A percentile compares a stretch with the other conserved stretches of the same genome.
Conservation (phyloP, 495 filamentous ascomycete species). For the Astrothelium subdiscretum region DNA sequence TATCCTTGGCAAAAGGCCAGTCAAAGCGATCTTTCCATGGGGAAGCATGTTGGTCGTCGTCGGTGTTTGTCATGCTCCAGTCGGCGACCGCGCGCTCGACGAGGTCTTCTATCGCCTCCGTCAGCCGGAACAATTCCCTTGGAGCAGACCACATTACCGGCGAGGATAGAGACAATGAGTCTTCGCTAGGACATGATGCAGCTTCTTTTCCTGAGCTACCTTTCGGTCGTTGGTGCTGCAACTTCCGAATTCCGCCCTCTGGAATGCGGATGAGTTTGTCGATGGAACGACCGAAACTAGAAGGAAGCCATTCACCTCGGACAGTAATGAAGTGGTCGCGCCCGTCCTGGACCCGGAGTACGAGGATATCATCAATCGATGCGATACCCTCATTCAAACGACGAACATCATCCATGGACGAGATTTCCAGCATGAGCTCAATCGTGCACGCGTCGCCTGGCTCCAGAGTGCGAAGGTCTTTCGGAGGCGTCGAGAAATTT, state of each 20-base stretch:
- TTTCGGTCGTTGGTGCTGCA: slow-evolving; percentile 37
- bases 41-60: slow-evolving; percentile 26
- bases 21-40: slow-evolving; percentile 50
- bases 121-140: slow-evolving; percentile 76
- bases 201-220: slow-evolving; percentile 29
- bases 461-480: slow-evolving; percentile 47
- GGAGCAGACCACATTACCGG: slow-evolving; percentile 57
- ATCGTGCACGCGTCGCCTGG: slow-evolving; percentile 75
- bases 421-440: slow-evolving; percentile 51
- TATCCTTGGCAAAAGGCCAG: slow-evolving; percentile 64
- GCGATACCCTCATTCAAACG: slow-evolving; percentile 56
- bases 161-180: neutral
- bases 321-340: slow-evolving; percentile 87
- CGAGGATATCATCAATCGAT: slow-evolving; percentile 70
- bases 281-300: slow-evolving; percentile 71
- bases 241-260: slow-evolving; percentile 53
- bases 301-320: slow-evolving; percentile 64
- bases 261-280: slow-evolving; percentile 76
- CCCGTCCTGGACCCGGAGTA: slow-evolving; percentile 75
- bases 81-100: slow-evolving; percentile 67
- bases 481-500: slow-evolving; percentile 13
- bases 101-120: slow-evolving; percentile 66
- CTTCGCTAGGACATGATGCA: slow-evolving; percentile 3
- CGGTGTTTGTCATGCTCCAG: slow-evolving; percentile 53
- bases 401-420: slow-evolving; percentile 48